phyloP scores from a whole-genome alignment of 257 asterid genomes.

The Cinchona pubescens region DNA sequence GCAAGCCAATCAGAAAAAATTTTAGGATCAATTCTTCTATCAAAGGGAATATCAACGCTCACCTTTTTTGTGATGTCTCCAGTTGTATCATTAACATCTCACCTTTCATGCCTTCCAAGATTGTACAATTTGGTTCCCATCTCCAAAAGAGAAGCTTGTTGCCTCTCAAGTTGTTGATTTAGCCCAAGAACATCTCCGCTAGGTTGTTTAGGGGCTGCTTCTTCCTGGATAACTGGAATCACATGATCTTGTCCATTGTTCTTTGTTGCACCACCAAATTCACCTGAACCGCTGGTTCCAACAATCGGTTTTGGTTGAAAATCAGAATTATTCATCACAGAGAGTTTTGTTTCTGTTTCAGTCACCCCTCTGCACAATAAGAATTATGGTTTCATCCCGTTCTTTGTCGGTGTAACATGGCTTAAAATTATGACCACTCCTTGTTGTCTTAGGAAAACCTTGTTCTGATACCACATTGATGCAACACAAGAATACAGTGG shows the following conservation, averaged over 20 bases:
- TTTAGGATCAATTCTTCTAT: not conserved
- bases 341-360: not conserved
- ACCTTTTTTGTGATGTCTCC: not conserved
- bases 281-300: not conserved
- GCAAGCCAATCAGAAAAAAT: not conserved
- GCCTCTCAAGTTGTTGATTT: not conserved
- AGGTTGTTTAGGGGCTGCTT: not conserved
- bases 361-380: not conserved
- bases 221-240: fast-evolving
- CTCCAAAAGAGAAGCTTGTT: not conserved
- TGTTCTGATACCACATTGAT: not conserved
- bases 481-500: too few species aligned
- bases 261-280: not conserved
- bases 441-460: not conserved
- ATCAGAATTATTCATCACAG: not conserved
- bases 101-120: not conserved
- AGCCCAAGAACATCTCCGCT: not conserved
- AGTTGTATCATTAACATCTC: not conserved
- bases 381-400: not conserved
- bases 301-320: not conserved
- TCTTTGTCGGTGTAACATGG: not conserved
- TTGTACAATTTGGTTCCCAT: not conserved
- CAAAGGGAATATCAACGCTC: not conserved
- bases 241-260: not conserved
- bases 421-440: not conserved